Conservation (phyloP, 2,329 filamentous ascomycete species). For the Venturia aucupariae region DNA sequence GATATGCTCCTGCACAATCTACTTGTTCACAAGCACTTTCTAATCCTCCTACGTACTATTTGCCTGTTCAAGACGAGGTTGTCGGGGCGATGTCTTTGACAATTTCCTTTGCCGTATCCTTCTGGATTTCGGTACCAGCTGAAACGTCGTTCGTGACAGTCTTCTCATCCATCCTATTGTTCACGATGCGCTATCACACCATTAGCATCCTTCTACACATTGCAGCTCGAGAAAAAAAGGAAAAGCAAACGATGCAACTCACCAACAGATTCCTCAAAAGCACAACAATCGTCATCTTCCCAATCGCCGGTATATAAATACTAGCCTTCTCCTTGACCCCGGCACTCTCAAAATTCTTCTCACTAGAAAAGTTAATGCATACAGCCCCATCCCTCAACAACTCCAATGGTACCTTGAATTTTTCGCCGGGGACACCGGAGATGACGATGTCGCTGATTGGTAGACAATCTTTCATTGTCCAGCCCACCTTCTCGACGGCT, state of each 20-base stretch:
- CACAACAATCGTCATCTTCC: constrained; percentile 94
- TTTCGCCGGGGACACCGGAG: constrained; percentile 78
- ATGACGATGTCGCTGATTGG: constrained; percentile 91
- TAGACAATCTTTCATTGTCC: constrained; percentile 70
- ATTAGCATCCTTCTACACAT: not conserved
- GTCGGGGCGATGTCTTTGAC: not conserved
- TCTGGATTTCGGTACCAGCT: not conserved
- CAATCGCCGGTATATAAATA: constrained; percentile 93
- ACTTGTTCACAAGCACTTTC: not conserved
- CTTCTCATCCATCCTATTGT: not conserved
- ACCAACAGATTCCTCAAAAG: constrained; percentile 82
- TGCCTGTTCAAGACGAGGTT: not conserved
- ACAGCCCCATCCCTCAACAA: constrained; percentile 81
- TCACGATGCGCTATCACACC: not conserved
- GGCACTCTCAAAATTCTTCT: constrained; percentile 51
- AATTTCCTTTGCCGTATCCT: not conserved
- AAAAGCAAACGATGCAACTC: constrained; percentile 15
- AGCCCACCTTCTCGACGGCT: constrained; percentile 72
- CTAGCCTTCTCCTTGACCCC: constrained; percentile 91
- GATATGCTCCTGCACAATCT: not conserved
- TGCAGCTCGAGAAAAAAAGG: not conserved
- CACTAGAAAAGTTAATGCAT: constrained; percentile 98
- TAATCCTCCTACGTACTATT: not conserved
- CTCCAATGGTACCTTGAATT: constrained; percentile 80
- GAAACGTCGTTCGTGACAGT: not conserved